Evolutionary conservation across 495 filamentous ascomycete species (phyloP), one percentile per base, ranked within the genome.

Genomic region (Collariella sp.): DNA sequence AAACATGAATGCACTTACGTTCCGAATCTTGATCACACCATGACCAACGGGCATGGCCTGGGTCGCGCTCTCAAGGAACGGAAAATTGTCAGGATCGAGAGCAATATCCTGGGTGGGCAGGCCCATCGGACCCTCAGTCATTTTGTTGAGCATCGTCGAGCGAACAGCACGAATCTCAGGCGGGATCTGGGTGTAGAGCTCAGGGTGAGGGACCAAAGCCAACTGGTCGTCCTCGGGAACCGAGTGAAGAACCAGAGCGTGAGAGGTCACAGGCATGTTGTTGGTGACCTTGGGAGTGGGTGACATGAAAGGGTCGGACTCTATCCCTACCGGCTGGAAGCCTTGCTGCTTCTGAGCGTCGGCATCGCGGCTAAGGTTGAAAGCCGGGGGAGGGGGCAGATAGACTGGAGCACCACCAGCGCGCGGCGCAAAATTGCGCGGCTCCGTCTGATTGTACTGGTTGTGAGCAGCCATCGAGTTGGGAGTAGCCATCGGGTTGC

Each of bases 31-130:
- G 18, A 74, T 40, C 1, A 76, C 67, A 0, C 65, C 68, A 18
- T 62, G 36, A 16, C 50, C 46, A 11, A 36, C 47, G 2, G 56
- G 56, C 15, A 34, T 16, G 4, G 51, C 26, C 43, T 61, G 59
- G 0, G 45, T 61, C 9, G 46, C 47, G 34, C 62, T 45, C 55
- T 79, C 73, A 2, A 67, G 51, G 57, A 79, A 77, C 0, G 76
- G 74, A 7, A 78, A 65, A 43, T 71, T 71, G 1, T 50, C 35
- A 0, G 62, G 54, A 35, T 64, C 29, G 15, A 74, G 40, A n/a
- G 70, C 67, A 7, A 64, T 54, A 0, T 64, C 53, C 5, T 64
- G 24, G n/a, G 49, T 60, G 3, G 75, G 73, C 2, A 52, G n/a
- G 11, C 66, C 63, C 12, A 23, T 43, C 2, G 35, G 34, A 11